Evolutionary conservation across 2,329 filamentous ascomycete species (phyloP).

Genomic region (Tolypocladium nubicola): DNA sequence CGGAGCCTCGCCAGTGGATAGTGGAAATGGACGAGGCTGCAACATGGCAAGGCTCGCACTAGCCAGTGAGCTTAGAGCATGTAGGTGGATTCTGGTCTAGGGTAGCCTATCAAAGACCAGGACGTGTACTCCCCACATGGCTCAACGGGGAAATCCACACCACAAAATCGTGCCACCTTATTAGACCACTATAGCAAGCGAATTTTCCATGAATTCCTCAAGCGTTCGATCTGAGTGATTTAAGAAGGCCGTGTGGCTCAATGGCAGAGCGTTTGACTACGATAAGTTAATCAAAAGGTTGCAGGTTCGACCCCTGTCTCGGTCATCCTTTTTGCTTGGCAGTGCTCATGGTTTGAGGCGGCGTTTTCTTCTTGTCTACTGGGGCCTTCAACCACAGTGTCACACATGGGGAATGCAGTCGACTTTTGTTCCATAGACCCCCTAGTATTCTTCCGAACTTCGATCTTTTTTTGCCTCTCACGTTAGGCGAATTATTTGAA

Average conservation of each 20-base stretch:
- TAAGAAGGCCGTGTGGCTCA: not conserved
- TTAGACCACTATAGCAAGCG: not conserved
- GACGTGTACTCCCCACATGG: not conserved
- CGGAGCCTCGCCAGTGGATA: not conserved
- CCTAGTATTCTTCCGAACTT: too few relatives aligned
- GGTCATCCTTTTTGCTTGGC: not conserved
- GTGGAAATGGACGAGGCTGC: not conserved
- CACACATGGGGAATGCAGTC: too few relatives aligned
- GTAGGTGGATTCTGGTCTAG: not conserved
- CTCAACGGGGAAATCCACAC: not conserved
- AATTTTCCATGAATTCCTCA: not conserved
- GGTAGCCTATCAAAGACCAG: not conserved
- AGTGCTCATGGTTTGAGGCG: too few relatives aligned
- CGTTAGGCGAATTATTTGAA: too few relatives aligned
- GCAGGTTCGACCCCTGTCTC: not conserved
- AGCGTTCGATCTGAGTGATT: not conserved
- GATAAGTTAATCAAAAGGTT: not conserved
- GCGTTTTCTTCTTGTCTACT: too few relatives aligned
- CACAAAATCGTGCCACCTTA: not conserved
- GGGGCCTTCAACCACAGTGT: too few relatives aligned
- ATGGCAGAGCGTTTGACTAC: not conserved
- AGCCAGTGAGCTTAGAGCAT: not conserved
- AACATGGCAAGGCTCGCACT: not conserved
- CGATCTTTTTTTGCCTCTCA: too few relatives aligned
- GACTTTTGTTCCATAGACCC: too few relatives aligned